Base-by-base conservation (phyloP, 768 basidiomycete genomes). In the Mycena chlorophos region DNA sequence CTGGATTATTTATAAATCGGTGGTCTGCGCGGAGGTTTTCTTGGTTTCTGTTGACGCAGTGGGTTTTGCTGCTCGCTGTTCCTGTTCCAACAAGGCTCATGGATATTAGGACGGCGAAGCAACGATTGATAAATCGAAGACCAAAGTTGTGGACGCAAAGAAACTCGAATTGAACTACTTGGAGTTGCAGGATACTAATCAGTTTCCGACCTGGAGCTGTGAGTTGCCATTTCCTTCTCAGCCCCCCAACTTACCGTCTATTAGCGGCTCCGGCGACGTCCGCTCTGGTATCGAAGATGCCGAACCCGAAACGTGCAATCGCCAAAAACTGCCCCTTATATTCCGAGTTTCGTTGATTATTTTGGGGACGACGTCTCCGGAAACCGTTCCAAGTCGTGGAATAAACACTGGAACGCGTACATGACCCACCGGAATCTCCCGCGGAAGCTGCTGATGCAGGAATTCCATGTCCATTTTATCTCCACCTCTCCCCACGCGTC, bases 291-390 rank as follows among this genome's bases (percentile, higher is more conserved):
- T 47, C 51, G 4, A 38, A 57, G 28, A 73, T 75, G 72, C 72
- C 73, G 1, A 74, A 74, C 51, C 70, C 71, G 1, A 64, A 70
- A 31, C 67, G 65, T 19, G 60, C 46, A 0, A 53, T 73, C 25
- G 73, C 71, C 26, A 45, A 66, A 10, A 70, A 70, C 0, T 62
- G 70, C 27, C 68, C 64, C 3, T 28, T 75, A 1, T 74, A 73
- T 52, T 64, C 62, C 3, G n/a, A 69, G 65, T 27, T 69, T 68
- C 26, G 60, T 73, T 43, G 68, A 72, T 37, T 46, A 73, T 3
- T 76, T 72, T 55, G 65, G 69, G 1, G 76, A 80, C 51, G 75
- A 80, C 61, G 73, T 78, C 1, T 80, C 75, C 0, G 77, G 76
- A 19, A 78, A 79, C 56, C 58, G 66, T 5, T 73, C 71, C 5